Percentiles rank a stretch among this genome's conserved stretches.
Evolutionary conservation across 2,329 filamentous ascomycete genomes (phyloP).

Genomic region (Sporothrix brunneoviolacea): DNA sequence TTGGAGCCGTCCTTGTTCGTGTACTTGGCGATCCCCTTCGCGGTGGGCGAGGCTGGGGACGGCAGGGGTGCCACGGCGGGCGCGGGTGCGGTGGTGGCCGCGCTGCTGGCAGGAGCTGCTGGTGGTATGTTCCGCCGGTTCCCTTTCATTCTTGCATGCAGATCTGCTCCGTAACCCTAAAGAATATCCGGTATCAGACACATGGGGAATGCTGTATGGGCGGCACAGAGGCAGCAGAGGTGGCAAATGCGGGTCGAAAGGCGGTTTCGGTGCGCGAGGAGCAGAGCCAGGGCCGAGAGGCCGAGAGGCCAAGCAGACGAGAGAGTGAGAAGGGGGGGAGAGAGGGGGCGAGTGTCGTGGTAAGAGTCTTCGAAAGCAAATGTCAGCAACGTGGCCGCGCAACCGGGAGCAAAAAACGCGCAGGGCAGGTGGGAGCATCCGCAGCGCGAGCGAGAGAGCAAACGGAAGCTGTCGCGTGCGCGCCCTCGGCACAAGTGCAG

Average conservation of each 20-base stretch:
- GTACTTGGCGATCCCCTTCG: constrained; percentile 52
- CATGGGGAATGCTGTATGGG: constrained; percentile 5
- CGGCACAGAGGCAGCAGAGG: background rate
- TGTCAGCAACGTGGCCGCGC: too few species aligned
- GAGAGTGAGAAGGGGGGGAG: background rate
- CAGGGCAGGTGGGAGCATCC: too few species aligned
- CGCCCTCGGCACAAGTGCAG: background rate
- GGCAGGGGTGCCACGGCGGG: constrained; percentile 11
- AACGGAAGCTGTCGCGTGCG: background rate
- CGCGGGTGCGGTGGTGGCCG: background rate
- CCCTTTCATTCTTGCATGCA: constrained; percentile 27
- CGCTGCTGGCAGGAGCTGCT: constrained; percentile 14
- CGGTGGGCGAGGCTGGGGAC: constrained; percentile 43
- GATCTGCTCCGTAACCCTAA: background rate
- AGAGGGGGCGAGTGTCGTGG: background rate
- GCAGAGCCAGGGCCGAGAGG: too few species aligned
- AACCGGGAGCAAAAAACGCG: too few species aligned
- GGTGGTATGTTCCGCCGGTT: constrained; percentile 26
- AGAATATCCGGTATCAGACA: background rate
- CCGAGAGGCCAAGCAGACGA: background rate
- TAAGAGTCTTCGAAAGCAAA: background rate
- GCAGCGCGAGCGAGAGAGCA: too few species aligned
- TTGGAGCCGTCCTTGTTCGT: constrained; percentile 64
- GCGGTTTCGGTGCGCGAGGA: too few species aligned
- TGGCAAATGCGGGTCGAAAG: background rate